These are phyloP conservation scores for Colletotrichum phormii DNA, from an alignment of 2,329 filamentous ascomycete genomes.

Conservation along the genomic window DNA sequence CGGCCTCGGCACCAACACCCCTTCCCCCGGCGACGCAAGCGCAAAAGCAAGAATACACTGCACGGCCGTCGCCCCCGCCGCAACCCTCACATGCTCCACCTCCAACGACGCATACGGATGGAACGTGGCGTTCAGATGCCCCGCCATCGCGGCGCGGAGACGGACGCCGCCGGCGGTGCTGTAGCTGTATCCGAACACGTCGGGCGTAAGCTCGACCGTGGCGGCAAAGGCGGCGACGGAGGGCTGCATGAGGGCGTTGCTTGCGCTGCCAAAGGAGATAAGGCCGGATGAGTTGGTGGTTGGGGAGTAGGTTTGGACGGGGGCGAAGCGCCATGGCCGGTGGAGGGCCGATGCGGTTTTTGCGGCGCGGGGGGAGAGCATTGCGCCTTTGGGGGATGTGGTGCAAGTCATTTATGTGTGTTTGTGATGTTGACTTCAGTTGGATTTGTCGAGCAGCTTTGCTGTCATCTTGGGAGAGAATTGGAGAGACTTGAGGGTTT, in stretches of 20 bases:
- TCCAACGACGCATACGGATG: slow-evolving; percentile 45
- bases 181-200: slow-evolving; percentile 51
- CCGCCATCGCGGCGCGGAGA: slow-evolving; percentile 47
- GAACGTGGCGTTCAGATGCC: slow-evolving; percentile 53
- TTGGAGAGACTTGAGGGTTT: background rate
- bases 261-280: slow-evolving; percentile 27
- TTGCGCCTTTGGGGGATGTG: background rate
- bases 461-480: too few species aligned
- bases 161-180: slow-evolving; percentile 49
- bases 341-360: slow-evolving; percentile 19
- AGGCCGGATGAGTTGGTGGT: slow-evolving; percentile 21
- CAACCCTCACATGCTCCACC: slow-evolving; percentile 47
- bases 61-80: slow-evolving; percentile 51
- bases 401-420: background rate
- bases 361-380: slow-evolving; percentile 24
- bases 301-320: slow-evolving; percentile 8
- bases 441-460: too few species aligned
- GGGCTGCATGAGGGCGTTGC: slow-evolving; percentile 19
- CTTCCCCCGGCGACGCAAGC: slow-evolving; percentile 51
- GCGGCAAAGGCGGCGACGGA: slow-evolving; percentile 22
- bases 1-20: slow-evolving; percentile 52
- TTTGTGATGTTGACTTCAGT: background rate
- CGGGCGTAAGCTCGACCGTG: slow-evolving; percentile 7
- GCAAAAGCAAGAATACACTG: slow-evolving; percentile 54
- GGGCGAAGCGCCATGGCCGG: slow-evolving; percentile 28